Base-by-base conservation (phyloP, 2,329 filamentous ascomycete genomes). In the Nemania sp. region DNA sequence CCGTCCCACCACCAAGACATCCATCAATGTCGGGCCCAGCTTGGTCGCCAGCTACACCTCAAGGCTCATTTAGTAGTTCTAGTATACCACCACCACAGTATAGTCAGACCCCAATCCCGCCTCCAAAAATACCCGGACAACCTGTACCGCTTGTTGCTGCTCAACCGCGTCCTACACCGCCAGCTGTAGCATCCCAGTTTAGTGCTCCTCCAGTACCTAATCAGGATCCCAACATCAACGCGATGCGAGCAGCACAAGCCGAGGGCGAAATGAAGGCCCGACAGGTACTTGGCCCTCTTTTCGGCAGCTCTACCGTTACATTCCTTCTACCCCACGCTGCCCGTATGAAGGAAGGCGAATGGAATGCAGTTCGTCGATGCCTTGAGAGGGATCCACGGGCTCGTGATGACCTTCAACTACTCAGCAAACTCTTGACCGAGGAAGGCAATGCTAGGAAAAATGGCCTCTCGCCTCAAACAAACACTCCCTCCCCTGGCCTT, bases 361-460 rank as follows among this genome's bases (percentile, higher is more conserved):
- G 96, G 87, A 84, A 87, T 63, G 88, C 96, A 29, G 87, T 98
- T 69, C 85, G 87, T 59, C 85, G 87, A 45, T 90, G 95, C 15
- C 84, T 93, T 26, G 86, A 89, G 57, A 83, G 85, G 11, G 89
- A 93, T 62, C 88, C 89, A 0, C 86, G 85, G 24, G 88, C 92
- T 0, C 84, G 88, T 24, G 86, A 89, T 1, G 89, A 94, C 74
- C 78, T 90, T 20, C 81, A 84, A 58, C 82, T 88, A 61, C 80
- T 91, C 3, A 87, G 86, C 41, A 79, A 80, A 53, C 80, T 89
- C 22, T 76, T 90, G 13, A 88, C 88, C 62, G 84, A 83, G 69
- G 80, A 85, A 69, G 80, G 81, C 22, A 79, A 73, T 54, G 73
- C 74, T 2, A 71, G 73, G 11, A 77, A 77, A 67, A 75, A 72